phyloP scores from a whole-genome alignment of 106 monocot species.

The Dendrobium officinale region DNA sequence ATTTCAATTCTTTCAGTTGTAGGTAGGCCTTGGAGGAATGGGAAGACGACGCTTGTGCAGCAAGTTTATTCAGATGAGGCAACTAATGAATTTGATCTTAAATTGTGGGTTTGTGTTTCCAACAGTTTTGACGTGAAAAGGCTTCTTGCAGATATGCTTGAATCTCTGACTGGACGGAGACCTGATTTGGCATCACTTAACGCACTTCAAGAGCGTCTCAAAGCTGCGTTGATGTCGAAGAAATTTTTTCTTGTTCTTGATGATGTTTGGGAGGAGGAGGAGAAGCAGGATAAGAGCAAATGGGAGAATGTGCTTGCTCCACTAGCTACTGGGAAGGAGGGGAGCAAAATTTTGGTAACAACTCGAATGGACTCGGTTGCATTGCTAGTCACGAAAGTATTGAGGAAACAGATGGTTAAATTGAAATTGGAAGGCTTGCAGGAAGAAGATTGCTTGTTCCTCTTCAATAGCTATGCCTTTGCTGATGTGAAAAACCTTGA shows the following conservation, averaged over 20 bases:
- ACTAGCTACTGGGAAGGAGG: slow-evolving; percentile 8
- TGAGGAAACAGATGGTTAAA: neutral
- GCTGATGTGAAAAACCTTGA: slow-evolving; percentile 1
- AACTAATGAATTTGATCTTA: slow-evolving; percentile 11
- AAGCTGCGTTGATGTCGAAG: neutral
- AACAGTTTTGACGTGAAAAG: slow-evolving; percentile 15
- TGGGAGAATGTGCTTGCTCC: slow-evolving; percentile 26
- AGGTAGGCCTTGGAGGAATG: slow-evolving; percentile 38
- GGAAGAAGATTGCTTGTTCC: slow-evolving; percentile 7
- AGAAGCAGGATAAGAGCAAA: slow-evolving; percentile 5
- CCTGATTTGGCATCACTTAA: slow-evolving; percentile 7
- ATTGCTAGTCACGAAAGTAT: neutral
- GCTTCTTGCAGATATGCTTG: neutral
- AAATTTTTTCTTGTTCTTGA: slow-evolving; percentile 39
- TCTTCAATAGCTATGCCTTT: slow-evolving; percentile 42
- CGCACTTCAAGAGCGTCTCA: slow-evolving; percentile 16
- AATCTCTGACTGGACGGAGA: slow-evolving; percentile 1
- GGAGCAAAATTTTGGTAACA: slow-evolving; percentile 35
- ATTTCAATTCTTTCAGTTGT: slow-evolving; percentile 23
- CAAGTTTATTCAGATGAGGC: slow-evolving; percentile 25
- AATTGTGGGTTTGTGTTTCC: slow-evolving; percentile 14
- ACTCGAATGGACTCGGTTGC: slow-evolving; percentile 21
- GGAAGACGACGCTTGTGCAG: slow-evolving; percentile 51
- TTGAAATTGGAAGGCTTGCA: slow-evolving; percentile 19
- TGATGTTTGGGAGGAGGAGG: slow-evolving; percentile 43